phyloP scores from a whole-genome alignment of 176 grass and related monocot species.

The Panicum miliaceum region DNA sequence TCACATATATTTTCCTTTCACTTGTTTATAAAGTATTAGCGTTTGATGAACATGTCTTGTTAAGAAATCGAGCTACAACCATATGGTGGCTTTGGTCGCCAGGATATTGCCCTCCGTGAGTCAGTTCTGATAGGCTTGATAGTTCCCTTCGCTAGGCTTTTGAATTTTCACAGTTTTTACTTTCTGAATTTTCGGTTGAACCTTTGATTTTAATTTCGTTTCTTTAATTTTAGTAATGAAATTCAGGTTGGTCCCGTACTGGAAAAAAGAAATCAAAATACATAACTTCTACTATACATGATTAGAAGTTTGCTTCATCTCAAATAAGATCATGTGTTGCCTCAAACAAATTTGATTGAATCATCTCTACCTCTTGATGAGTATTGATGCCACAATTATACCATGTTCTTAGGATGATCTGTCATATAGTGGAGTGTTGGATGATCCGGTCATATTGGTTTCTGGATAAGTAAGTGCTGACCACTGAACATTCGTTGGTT shows the following conservation, averaged over 20 bases:
- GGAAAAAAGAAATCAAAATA: background rate
- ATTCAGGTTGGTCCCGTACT: too few species aligned
- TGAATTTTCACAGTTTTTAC: too few species aligned
- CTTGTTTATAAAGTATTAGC: slow-evolving; percentile 22
- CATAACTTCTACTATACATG: background rate
- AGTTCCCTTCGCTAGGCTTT: too few species aligned
- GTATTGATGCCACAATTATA: slow-evolving; percentile 22
- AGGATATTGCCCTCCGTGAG: too few species aligned
- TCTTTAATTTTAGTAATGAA: too few species aligned
- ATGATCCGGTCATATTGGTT: slow-evolving; percentile 44
- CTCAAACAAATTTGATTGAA: slow-evolving; percentile 2
- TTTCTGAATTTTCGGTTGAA: too few species aligned
- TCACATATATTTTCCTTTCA: too few species aligned
- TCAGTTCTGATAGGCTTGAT: too few species aligned
- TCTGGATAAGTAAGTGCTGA: slow-evolving; percentile 55
- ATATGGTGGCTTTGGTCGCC: too few species aligned
- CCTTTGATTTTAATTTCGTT: too few species aligned
- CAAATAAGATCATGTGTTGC: slow-evolving; percentile 1
- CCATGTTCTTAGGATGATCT: slow-evolving; percentile 41
- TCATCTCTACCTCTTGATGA: slow-evolving; percentile 10
- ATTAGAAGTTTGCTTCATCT: slow-evolving; percentile 1
- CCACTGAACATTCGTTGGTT: background rate
- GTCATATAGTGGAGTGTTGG: slow-evolving; percentile 28
- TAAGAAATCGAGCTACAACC: too few species aligned
- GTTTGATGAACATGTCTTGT: background rate